Base-by-base conservation (phyloP, 2,329 filamentous ascomycete genomes). In the Cercospora brassicicola region DNA sequence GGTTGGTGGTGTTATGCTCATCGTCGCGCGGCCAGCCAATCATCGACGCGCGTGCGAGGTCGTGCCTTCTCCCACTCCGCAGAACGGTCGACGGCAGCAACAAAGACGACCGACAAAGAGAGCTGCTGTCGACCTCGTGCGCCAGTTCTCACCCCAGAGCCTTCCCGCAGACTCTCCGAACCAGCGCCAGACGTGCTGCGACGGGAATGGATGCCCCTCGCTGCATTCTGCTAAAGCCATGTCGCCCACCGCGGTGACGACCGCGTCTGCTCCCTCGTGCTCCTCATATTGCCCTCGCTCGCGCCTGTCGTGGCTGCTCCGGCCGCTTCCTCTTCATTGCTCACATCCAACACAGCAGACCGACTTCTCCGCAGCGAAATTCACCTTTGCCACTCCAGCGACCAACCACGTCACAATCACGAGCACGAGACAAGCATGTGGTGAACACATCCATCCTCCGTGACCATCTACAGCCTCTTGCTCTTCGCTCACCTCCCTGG, bases 141-240 rank as follows among this genome's bases (percentile, higher is more conserved):
- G 18, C 59, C 8, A 33, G 48, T 65, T 51, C 65, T 57, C 56
- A 28, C 15, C 55, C 42, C 64, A 56, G 45, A 66, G 62, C 59
- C 30, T 13, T 68, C 67, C 67, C 67, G 63, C 31, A 66, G 42
- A 69, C 64, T 64, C 18, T 26, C 67, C 67, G 59, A 65, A 51
- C 26, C 48, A 28, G 31, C 39, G 63, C 62, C 67, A 68, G 59
- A 68, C 10, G 42, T 36, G 36, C 60, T 64, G 59, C 51, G 26
- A 23, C 63, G 36, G 64, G 55, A 13, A 69, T 69, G 63, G 0
- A 2, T 55, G 36, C 9, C 53, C 51, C 28, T 56, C 59, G 51
- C 36, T 18, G 45, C 30, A 4, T 28, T n/a, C 10, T 65, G 56
- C 55, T 66, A 63, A 59, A 59, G 57, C 67, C 59, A 59, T 42